Conservation (phyloP, 2,329 filamentous ascomycete genomes). For the Penicillium sp. region DNA sequence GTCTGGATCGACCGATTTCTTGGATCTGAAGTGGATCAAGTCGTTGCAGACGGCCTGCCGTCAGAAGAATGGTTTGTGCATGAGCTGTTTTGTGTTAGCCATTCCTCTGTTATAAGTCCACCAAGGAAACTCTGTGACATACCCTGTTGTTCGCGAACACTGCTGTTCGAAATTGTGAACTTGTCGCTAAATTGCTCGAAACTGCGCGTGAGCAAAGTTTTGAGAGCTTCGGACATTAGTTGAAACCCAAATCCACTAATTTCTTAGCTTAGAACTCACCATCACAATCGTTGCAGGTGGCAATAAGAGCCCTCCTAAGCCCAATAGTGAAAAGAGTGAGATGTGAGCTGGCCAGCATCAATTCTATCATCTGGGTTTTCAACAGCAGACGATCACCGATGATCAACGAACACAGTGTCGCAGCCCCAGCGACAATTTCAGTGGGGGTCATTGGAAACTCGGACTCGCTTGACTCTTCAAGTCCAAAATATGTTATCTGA, state of each 20-base stretch:
- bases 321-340: constrained; percentile 60
- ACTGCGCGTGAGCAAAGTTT: constrained; percentile 57
- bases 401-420: constrained; percentile 51
- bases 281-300: constrained; percentile 50
- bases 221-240: constrained; percentile 28
- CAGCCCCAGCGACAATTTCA: constrained; percentile 52
- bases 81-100: constrained; percentile 54
- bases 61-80: constrained; percentile 70
- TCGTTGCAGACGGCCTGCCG: constrained; percentile 68
- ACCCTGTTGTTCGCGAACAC: constrained; percentile 78
- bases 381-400: constrained; percentile 46
- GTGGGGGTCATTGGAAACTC: constrained; percentile 6
- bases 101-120: not conserved
- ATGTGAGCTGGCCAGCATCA: constrained; percentile 60
- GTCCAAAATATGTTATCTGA: constrained; percentile 37
- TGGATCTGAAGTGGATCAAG: constrained; percentile 60
- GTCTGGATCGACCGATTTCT: constrained; percentile 62
- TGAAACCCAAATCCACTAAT: not conserved
- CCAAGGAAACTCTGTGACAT: not conserved
- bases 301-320: constrained; percentile 61
- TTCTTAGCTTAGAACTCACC: constrained; percentile 26
- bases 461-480: constrained; percentile 13
- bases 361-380: constrained; percentile 54
- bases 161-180: constrained; percentile 79
- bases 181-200: constrained; percentile 75